Percentiles rank a stretch among this genome's conserved stretches.
These are phyloP conservation scores for Prunus padus DNA, from an alignment of 306 rosid genomes.

Conservation along the genomic window DNA sequence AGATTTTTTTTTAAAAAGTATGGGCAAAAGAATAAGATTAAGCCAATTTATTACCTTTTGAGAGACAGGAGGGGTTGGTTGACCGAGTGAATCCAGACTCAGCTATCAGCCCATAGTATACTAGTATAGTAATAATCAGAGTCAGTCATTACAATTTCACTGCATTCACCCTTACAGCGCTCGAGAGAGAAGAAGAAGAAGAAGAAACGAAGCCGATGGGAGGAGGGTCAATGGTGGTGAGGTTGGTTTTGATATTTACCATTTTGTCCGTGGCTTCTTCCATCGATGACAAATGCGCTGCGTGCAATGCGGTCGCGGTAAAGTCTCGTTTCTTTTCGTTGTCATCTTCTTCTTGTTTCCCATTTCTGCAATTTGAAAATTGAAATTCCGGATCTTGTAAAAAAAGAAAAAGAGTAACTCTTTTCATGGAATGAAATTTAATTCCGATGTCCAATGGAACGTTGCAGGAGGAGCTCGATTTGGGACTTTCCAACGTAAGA, in stretches of 20 bases:
- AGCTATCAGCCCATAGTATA: no score
- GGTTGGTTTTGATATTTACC: slow-evolving; percentile 36
- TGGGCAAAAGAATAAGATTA: no score
- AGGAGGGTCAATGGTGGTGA: slow-evolving; percentile 26
- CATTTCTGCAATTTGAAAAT: not conserved
- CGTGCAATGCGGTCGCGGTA: slow-evolving; percentile 93
- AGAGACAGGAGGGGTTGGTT: no score
- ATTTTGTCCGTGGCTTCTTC: slow-evolving; percentile 36
- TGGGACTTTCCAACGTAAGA: slow-evolving; percentile 71
- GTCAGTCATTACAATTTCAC: no score
- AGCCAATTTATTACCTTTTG: no score
- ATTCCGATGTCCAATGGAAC: not conserved
- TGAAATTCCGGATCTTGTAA: not conserved
- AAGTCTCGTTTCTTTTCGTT: slow-evolving; percentile 3
- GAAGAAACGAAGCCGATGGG: slow-evolving; percentile 19
- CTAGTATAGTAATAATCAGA: no score
- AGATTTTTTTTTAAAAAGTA: no score
- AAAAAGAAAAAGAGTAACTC: not conserved
- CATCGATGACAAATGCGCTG: slow-evolving; percentile 85
- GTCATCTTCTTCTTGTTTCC: not conserved
- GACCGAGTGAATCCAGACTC: no score
- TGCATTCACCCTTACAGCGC: no score
- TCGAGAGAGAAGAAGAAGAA: slow-evolving; percentile 5
- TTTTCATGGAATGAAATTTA: not conserved
- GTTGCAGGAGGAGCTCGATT: slow-evolving; percentile 83